Conservation (phyloP, 192 early-diverging fungal genomes). For the Hyaloraphidium curvatum region DNA sequence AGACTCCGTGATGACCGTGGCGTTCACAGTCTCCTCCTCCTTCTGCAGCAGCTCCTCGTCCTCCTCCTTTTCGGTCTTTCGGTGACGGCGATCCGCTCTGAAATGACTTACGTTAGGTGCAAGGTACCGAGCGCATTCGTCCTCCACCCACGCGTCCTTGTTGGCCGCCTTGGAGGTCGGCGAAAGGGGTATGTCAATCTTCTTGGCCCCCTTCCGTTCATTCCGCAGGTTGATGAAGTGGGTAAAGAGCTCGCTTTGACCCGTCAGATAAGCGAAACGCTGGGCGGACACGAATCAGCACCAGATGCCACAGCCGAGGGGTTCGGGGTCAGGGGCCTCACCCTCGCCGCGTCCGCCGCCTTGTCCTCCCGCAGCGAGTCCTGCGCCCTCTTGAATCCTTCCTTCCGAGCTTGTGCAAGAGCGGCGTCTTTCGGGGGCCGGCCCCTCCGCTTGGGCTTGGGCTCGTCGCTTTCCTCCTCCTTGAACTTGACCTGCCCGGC, state of each 20-base stretch:
- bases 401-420: not conserved
- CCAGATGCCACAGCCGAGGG: slow-evolving; percentile 1
- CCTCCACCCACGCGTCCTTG: slow-evolving; percentile 16
- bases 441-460: too few species aligned
- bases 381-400: not conserved
- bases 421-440: too few species aligned
- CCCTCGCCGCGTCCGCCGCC: not conserved
- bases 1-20: slow-evolving; percentile 70
- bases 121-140: not conserved
- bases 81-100: slow-evolving; percentile 45
- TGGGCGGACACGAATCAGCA: slow-evolving; percentile 26
- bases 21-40: slow-evolving; percentile 27
- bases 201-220: slow-evolving; percentile 29
- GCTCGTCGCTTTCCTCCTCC: too few species aligned
- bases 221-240: slow-evolving; percentile 34
- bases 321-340: not conserved
- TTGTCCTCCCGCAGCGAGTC: not conserved
- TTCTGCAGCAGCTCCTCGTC: slow-evolving; percentile 81
- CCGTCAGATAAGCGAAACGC: slow-evolving; percentile 49
- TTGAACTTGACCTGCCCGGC: too few species aligned
- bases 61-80: slow-evolving; percentile 96
- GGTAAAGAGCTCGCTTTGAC: slow-evolving; percentile 36
- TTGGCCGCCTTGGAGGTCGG: slow-evolving; percentile 17
- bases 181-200: too few species aligned
- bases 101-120: not conserved